Conservation (phyloP, 805 yeast species). For the Millerozyma miso region DNA sequence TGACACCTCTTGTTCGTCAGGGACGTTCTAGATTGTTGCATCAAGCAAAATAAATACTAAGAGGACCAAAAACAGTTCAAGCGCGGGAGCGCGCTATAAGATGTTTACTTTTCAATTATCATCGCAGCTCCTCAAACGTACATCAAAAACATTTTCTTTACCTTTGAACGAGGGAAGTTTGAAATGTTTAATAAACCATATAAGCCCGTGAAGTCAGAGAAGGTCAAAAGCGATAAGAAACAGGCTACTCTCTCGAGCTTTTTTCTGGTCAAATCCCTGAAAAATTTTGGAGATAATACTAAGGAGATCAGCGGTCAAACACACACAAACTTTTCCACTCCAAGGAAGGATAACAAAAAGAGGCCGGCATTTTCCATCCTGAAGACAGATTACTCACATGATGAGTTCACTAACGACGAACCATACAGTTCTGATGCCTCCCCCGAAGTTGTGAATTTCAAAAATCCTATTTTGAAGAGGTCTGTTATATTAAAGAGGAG, state of each 20-base stretch:
- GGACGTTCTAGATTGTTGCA: too few relatives aligned
- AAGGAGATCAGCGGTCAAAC: not conserved
- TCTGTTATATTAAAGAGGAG: not conserved
- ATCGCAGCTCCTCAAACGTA: too few relatives aligned
- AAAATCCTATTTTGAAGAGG: conserved; percentile 25
- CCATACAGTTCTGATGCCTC: conserved; percentile 37
- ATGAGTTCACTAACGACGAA: conserved; percentile 25
- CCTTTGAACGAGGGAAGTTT: not conserved
- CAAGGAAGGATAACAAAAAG: conserved; percentile 8
- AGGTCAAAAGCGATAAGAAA: conserved; percentile 1
- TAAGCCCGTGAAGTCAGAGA: conserved; percentile 4
- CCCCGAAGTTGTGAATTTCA: conserved; percentile 34
- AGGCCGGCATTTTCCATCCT: conserved; percentile 20
- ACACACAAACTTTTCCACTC: conserved; percentile 5
- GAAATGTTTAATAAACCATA: conserved; percentile 4
- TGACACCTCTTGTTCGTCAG: too few relatives aligned
- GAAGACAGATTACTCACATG: conserved; percentile 12
- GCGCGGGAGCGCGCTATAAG: not conserved
- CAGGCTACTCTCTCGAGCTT: conserved; percentile 29
- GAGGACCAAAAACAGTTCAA: too few relatives aligned
- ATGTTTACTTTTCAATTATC: not conserved
- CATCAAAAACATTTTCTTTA: not conserved
- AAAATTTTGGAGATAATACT: not conserved
- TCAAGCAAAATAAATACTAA: too few relatives aligned
- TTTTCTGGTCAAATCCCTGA: conserved; percentile 10